Percentiles rank a stretch among this genome's conserved stretches.
phyloP scores from a whole-genome alignment of 441 rosid species.

The Cnidoscolus chayamansa region DNA sequence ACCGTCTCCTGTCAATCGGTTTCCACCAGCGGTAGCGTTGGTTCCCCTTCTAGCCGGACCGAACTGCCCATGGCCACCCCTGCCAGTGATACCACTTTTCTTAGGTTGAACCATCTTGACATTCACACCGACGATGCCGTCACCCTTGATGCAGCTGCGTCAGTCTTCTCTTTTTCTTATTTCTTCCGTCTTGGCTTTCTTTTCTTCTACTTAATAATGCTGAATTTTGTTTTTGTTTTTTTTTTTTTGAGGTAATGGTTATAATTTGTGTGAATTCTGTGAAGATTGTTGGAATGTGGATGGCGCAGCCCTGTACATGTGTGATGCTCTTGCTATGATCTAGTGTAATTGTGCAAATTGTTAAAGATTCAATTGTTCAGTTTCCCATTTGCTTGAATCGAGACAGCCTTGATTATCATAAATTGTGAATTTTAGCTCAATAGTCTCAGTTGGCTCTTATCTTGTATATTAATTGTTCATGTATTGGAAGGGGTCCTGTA shows the following conservation, averaged over 20 bases:
- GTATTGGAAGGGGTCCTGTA: background rate
- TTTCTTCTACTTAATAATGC: slow-evolving; percentile 1
- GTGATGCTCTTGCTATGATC: background rate
- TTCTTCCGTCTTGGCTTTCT: too few relatives aligned
- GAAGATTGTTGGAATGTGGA: background rate
- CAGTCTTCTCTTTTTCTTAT: slow-evolving; percentile 20
- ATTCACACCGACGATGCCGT: slow-evolving; percentile 91
- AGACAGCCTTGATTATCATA: background rate
- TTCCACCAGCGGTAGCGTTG: slow-evolving; percentile 94
- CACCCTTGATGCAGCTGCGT: slow-evolving; percentile 77
- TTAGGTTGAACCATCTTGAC: slow-evolving; percentile 70
- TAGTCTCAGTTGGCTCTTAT: background rate
- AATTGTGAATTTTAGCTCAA: background rate
- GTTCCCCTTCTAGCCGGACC: slow-evolving; percentile 85
- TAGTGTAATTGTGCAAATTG: background rate
- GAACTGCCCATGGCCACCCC: slow-evolving; percentile 67
- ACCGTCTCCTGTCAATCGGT: slow-evolving; percentile 80
- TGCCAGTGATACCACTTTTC: slow-evolving; percentile 64
- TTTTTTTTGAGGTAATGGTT: background rate
- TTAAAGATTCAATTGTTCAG: background rate
- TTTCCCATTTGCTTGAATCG: background rate
- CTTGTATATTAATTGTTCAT: background rate
- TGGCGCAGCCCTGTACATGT: background rate
- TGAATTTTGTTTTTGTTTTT: background rate
- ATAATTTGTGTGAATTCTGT: background rate